Percentiles rank a stretch among this genome's conserved stretches.
phyloP scores from a whole-genome alignment of 768 basidiomycete species.

The Hygrocybe coccinea region DNA sequence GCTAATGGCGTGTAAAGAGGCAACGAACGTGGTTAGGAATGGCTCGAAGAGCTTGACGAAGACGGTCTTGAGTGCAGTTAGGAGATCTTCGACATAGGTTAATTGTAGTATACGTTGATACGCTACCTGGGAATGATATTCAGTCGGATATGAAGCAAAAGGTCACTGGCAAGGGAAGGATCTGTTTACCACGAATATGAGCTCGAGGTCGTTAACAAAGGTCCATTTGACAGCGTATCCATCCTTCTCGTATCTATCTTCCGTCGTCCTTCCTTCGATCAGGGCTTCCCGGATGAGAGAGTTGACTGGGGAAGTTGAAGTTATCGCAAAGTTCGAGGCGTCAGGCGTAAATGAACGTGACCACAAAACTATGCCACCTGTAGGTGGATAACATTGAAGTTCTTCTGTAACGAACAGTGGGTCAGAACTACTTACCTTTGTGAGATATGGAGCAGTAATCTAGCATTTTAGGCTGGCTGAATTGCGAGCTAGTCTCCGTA shows the following conservation, averaged over 20 bases:
- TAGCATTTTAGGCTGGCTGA: constrained; percentile 52
- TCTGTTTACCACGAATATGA: constrained; percentile 87
- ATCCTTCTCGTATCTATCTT: constrained; percentile 87
- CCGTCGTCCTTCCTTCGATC: constrained; percentile 81
- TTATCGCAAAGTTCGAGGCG: constrained; percentile 61
- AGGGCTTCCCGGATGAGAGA: constrained; percentile 84
- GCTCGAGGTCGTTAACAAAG: constrained; percentile 89
- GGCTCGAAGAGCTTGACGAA: constrained; percentile 87
- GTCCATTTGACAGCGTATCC: constrained; percentile 94
- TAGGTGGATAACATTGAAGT: constrained; percentile 10
- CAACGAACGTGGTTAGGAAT: constrained; percentile 76
- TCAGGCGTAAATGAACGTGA: constrained; percentile 91
- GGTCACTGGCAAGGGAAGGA: neutral
- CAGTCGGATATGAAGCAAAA: constrained; percentile 3
- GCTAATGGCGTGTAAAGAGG: constrained; percentile 67
- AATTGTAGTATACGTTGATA: constrained; percentile 95
- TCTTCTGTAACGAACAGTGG: neutral
- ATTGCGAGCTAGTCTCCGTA: no score
- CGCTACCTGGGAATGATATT: constrained; percentile 58
- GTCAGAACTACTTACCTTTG: constrained; percentile 52
- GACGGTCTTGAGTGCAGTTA: constrained; percentile 71
- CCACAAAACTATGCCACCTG: constrained; percentile 93
- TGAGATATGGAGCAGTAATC: constrained; percentile 96
- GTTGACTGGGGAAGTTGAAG: constrained; percentile 79
- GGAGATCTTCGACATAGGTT: constrained; percentile 87